Evolutionary conservation across 2,329 filamentous ascomycete species (phyloP).

Genomic region (Epichloe aotearoae): DNA sequence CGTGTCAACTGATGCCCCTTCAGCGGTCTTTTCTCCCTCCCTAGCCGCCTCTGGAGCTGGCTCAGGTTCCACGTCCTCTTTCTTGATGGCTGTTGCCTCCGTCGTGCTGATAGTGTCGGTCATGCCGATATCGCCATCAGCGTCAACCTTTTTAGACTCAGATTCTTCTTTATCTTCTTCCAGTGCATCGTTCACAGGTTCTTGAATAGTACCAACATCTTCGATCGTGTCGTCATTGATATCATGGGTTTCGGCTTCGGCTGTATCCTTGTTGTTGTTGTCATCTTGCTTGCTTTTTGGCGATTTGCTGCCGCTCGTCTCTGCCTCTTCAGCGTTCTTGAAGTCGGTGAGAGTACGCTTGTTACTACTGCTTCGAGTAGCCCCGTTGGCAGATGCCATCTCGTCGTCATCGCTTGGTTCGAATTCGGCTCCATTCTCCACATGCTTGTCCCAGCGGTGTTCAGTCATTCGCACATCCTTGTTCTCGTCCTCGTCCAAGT

Average conservation of each 20-base stretch:
- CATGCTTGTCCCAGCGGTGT: slow-evolving; percentile 67
- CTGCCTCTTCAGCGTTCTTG: slow-evolving; percentile 27
- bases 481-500: slow-evolving; percentile 73
- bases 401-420: slow-evolving; percentile 88
- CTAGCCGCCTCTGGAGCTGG: slow-evolving; percentile 20
- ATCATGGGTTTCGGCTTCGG: slow-evolving; percentile 21
- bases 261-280: slow-evolving; percentile 13
- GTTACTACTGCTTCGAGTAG: slow-evolving; percentile 38
- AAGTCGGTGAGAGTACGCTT: slow-evolving; percentile 41
- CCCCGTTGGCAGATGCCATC: slow-evolving; percentile 57
- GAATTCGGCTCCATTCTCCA: slow-evolving; percentile 66
- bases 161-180: slow-evolving; percentile 7
- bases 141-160: slow-evolving; percentile 23
- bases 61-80: slow-evolving; percentile 24
- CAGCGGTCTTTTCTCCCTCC: slow-evolving; percentile 16
- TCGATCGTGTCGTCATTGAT: slow-evolving; percentile 30
- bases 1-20: slow-evolving; percentile 11
- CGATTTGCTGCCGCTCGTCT: slow-evolving; percentile 25
- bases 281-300: slow-evolving; percentile 21
- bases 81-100: slow-evolving; percentile 24
- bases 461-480: slow-evolving; percentile 73
- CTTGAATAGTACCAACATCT: slow-evolving; percentile 23
- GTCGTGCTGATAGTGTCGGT: slow-evolving; percentile 21
- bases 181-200: slow-evolving; percentile 15
- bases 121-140: slow-evolving; percentile 40